Evolutionary conservation across 2,329 filamentous ascomycete species (phyloP), one percentile per base, ranked within the genome.

Genomic region (Exophiala sp.): DNA sequence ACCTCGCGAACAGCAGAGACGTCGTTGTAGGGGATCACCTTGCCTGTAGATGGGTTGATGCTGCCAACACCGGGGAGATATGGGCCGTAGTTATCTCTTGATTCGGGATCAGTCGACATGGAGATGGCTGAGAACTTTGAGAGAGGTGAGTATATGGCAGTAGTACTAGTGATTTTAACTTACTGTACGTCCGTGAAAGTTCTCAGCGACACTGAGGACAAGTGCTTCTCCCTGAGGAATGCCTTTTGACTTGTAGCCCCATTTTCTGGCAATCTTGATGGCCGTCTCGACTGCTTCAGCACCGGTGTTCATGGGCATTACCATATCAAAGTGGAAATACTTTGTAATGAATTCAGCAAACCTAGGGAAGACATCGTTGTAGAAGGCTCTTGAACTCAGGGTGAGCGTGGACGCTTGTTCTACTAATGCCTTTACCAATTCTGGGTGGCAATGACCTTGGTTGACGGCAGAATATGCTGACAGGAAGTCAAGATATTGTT

Each of bases 391-490:
- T 58, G 91, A 96, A 74, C 90, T 96, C 63, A 97, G 83, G 0
- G 92, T 96, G 67, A 97, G 77, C 36, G 91, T 87, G 62, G 86
- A 83, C 44, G 94, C 94, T 76, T 99, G 94, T 62, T 96, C 89
- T 35, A 84, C 85, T 57, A 99, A 78, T 11, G 91, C 88, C 72
- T 92, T 91, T 69, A 99, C 85, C 53, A 97, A 85, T 76, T 95
- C 91, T 4, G 94, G 94, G 75, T 99, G 92, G 75, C 92, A 97
- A 74, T 99, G 92, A 60, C 92, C 92, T 75, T 97, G 92, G 78
- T 97, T 97, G 69, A 97, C 91, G 58, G 94, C 94, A 64, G 89
- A 95, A 80, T 99, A 99, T 62, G 94, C 94, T 43, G 92, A 97
- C 62, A 99, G 84, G 76, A 96, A 99, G 76, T 99, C 94, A 66